Base-by-base conservation (phyloP, 129 eudicot genomes). In the Gnaphalium uliginosum region DNA sequence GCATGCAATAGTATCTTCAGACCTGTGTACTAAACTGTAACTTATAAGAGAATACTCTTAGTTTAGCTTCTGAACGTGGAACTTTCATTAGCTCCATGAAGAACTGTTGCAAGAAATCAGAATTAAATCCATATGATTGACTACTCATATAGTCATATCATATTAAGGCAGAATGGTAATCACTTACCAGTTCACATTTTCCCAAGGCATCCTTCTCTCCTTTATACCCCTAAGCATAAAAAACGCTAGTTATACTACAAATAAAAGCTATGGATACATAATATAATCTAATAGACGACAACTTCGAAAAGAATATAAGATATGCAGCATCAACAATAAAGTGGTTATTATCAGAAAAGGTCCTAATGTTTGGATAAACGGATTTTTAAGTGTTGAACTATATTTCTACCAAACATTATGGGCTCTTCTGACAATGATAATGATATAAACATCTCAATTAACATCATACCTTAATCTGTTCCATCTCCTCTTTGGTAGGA, bases 401-500 rank as follows among this genome's bases (percentile, higher is more conserved):
- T 61, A 39, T 39, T 39, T 39, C 46, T 39, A 10, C 14, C 46
- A 9, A 39, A 14, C 46, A 39, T 39, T 39, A 39, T 9, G 13
- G 46, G 46, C 14, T 39, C 53, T 46, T 46, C 53, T 46, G 53
- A 18, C 53, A 14, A 46, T 46, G 17, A 46, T 14, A 46, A 46
- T 46, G 53, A 46, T 46, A 46, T 46, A 46, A 46, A 46, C 53
- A 46, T 46, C 18, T 46, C 6, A 14, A 70, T 26, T 56, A 65
- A 64, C 53, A 66, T 19, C 24, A 33, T 67, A 95, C 99, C 97
- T 95, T 95, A 29, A 95, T 86, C 64, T 84, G 59, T 68, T 95
- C 97, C 94, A 89, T 91, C 83, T 95, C 99, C 82, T 95, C 97
- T 85, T 95, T 91, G 21, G 99, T 95, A 65, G 99, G 99, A 81